Conservation (phyloP, 768 basidiomycete genomes). For the Pulveroboletus sp. region DNA sequence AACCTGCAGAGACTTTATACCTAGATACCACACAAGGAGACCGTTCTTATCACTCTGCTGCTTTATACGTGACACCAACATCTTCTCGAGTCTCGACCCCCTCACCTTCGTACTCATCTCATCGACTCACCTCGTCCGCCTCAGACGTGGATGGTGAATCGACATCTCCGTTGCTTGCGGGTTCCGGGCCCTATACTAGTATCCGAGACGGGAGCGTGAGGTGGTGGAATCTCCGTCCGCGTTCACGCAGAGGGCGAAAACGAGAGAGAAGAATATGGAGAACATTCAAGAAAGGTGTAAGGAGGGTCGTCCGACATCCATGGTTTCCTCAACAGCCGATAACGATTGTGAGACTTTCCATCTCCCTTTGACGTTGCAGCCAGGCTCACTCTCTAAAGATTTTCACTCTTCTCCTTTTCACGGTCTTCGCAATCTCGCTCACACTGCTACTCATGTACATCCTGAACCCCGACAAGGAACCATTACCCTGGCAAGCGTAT, state of each 20-base stretch:
- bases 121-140: slow-evolving; percentile 47
- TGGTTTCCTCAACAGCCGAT: slow-evolving; percentile 76
- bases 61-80: slow-evolving; percentile 44
- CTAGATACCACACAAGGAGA: slow-evolving; percentile 20
- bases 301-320: slow-evolving; percentile 61
- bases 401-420: slow-evolving; percentile 69
- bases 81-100: slow-evolving; percentile 64
- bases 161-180: slow-evolving; percentile 41
- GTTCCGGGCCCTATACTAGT: slow-evolving; percentile 26
- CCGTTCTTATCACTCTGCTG: slow-evolving; percentile 24
- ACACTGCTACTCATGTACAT: slow-evolving; percentile 88
- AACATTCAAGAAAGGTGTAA: slow-evolving; percentile 48
- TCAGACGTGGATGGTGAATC: slow-evolving; percentile 65
- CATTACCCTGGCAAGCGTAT: slow-evolving; percentile 91
- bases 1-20: slow-evolving; percentile 18
- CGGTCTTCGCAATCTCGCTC: slow-evolving; percentile 74
- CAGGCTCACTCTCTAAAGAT: slow-evolving; percentile 42
- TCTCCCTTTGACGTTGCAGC: neutral
- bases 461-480: slow-evolving; percentile 93
- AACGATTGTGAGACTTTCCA: slow-evolving; percentile 58
- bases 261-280: slow-evolving; percentile 45
- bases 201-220: slow-evolving; percentile 44
- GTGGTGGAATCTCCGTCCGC: slow-evolving; percentile 49
- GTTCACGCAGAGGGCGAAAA: slow-evolving; percentile 48
- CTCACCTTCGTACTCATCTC: slow-evolving; percentile 47